These are phyloP conservation scores for Torrubiellomyces zombiae DNA, from an alignment of 2,329 filamentous ascomycete species.

Conservation along the genomic window DNA sequence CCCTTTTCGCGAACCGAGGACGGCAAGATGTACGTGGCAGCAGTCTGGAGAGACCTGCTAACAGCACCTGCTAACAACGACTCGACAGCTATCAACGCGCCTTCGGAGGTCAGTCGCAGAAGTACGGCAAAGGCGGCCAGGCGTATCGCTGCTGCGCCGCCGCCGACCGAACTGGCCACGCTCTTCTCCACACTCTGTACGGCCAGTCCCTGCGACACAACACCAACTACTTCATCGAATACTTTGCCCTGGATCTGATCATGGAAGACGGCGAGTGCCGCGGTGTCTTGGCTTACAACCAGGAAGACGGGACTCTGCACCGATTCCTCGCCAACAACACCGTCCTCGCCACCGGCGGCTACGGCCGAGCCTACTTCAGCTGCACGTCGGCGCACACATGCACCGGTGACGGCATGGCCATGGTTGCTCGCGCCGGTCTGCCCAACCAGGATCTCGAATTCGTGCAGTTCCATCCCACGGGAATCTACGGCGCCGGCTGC, in stretches of 20 bases:
- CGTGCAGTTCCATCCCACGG: conserved; percentile 97
- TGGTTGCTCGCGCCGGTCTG: conserved; percentile 93
- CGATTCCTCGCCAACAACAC: conserved; percentile 95
- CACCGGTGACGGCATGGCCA: conserved; percentile 97
- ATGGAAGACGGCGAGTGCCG: conserved; percentile 97
- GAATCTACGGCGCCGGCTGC: conserved; percentile 96
- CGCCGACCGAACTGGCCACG: conserved; percentile 91
- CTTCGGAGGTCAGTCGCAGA: conserved; percentile 92
- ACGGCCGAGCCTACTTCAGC: conserved; percentile 95
- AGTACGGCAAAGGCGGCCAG: conserved; percentile 92
- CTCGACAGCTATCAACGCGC: conserved; percentile 89
- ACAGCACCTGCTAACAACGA: conserved; percentile 4
- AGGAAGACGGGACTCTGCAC: conserved; percentile 95
- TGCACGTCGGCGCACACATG: conserved; percentile 97
- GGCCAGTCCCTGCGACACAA: conserved; percentile 93
- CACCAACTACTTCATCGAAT: conserved; percentile 99
- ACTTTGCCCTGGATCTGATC: conserved; percentile 89
- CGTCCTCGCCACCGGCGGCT: conserved; percentile 89
- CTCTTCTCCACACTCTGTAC: conserved; percentile 94
- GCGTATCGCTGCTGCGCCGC: conserved; percentile 95
- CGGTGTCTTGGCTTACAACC: conserved; percentile 93
- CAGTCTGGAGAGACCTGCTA: no score
- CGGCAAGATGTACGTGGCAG: conserved; percentile 63
- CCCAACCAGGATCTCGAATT: conserved; percentile 99
- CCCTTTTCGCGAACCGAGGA: conserved; percentile 94